phyloP scores from a whole-genome alignment of 2,329 filamentous ascomycete genomes.

The Penicillium sp. region DNA sequence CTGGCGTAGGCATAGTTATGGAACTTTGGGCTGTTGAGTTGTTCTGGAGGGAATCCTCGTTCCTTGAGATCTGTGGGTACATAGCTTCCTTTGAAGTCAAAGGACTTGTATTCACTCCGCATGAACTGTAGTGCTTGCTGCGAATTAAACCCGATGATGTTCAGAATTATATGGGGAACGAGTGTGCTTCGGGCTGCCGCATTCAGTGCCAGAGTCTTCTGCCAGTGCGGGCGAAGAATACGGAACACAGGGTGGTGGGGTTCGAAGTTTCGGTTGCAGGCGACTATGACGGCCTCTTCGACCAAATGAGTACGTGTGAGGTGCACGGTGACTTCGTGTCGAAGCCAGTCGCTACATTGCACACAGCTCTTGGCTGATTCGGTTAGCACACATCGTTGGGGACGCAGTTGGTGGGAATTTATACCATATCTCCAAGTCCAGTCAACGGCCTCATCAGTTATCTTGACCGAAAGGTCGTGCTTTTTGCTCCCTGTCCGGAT shows the following conservation, averaged over 20 bases:
- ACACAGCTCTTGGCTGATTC: constrained; percentile 7
- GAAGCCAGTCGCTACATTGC: constrained; percentile 4
- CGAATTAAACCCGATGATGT: not conserved
- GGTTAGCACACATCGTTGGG: not conserved
- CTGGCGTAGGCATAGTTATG: constrained; percentile 11
- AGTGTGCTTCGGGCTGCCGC: constrained; percentile 2
- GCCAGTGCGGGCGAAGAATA: constrained; percentile 9
- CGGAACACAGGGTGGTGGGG: constrained; percentile 3
- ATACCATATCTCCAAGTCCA: constrained; percentile 13
- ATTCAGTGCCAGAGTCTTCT: constrained; percentile 8
- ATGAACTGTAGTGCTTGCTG: constrained; percentile 5
- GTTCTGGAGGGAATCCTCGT: constrained; percentile 9
- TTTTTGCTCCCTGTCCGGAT: not conserved
- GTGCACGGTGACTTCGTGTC: constrained; percentile 7
- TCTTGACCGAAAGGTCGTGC: not conserved
- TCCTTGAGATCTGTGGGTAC: constrained; percentile 6
- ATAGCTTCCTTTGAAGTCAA: constrained; percentile 8
- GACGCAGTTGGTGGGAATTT: not conserved
- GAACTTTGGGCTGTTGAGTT: constrained; percentile 8
- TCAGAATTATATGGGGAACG: constrained; percentile 1
- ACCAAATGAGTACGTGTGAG: constrained; percentile 6
- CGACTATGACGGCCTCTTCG: constrained; percentile 9
- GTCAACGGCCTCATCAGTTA: constrained; percentile 4
- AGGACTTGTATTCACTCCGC: constrained; percentile 1
- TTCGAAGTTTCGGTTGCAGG: constrained; percentile 4